A percentile compares a stretch with the other conserved stretches of the same genome.
Conservation (phyloP, 768 basidiomycete species). For the Suillus occidentalis region DNA sequence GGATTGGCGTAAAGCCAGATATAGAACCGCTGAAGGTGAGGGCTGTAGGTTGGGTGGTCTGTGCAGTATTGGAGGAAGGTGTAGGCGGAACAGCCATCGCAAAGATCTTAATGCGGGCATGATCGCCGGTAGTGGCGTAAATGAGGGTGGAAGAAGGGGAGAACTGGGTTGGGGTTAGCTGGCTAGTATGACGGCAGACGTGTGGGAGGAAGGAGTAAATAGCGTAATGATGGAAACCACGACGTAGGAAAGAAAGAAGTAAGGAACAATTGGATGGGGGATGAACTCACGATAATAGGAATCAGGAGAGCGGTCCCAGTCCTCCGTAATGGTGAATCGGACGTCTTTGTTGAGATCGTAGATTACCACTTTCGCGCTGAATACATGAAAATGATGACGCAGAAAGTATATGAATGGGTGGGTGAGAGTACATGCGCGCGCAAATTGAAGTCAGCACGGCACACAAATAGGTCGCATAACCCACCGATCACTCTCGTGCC, state of each 20-base stretch:
- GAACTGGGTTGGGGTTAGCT: conserved; percentile 49
- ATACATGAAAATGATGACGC: background rate
- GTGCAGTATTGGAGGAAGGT: conserved; percentile 51
- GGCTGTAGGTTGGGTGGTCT: conserved; percentile 50
- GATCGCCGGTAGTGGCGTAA: conserved; percentile 76
- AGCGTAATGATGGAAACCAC: background rate
- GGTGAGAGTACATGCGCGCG: background rate
- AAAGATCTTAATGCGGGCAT: conserved; percentile 76
- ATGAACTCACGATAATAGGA: background rate
- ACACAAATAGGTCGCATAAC: background rate
- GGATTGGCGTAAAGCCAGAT: conserved; percentile 61
- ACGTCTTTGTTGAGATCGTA: conserved; percentile 71
- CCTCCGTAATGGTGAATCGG: conserved; percentile 70
- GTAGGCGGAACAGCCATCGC: conserved; percentile 65
- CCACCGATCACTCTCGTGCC: conserved; percentile 85
- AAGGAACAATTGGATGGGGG: background rate
- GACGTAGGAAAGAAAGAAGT: background rate
- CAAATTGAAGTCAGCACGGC: conserved; percentile 2
- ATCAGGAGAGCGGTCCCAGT: conserved; percentile 83
- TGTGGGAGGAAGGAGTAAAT: background rate
- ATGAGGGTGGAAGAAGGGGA: conserved; percentile 66
- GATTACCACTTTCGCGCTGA: conserved; percentile 73
- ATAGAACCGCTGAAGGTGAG: conserved; percentile 60
- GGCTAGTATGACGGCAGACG: background rate
- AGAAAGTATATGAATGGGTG: background rate